Evolutionary conservation across 768 basidiomycete genomes (phyloP).

Genomic region (Tulasnella sp.): DNA sequence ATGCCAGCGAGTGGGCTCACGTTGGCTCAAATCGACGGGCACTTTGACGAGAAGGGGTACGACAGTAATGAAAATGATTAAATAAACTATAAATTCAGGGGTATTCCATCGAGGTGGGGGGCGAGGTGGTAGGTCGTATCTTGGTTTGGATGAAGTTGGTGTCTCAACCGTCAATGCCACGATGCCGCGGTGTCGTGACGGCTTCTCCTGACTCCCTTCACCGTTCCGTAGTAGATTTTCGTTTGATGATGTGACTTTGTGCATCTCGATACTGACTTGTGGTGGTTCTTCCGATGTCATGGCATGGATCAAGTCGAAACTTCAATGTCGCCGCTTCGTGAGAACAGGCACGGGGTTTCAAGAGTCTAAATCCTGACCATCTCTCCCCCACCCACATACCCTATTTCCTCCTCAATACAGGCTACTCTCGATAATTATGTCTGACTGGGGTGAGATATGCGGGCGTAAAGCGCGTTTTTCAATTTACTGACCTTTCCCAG

Average conservation of each 20-base stretch:
- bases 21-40: slow-evolving; percentile 64
- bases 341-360: neutral
- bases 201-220: slow-evolving; percentile 3
- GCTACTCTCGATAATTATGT: slow-evolving; percentile 38
- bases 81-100: slow-evolving; percentile 77
- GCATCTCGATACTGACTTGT: slow-evolving; percentile 8
- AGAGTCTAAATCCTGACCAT: slow-evolving; percentile 16
- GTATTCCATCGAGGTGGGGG: slow-evolving; percentile 69
- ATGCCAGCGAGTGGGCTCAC: slow-evolving; percentile 49
- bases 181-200: slow-evolving; percentile 15
- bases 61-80: slow-evolving; percentile 53
- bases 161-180: slow-evolving; percentile 26
- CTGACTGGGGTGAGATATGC: slow-evolving; percentile 47
- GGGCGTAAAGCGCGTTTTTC: neutral
- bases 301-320: slow-evolving; percentile 14
- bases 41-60: slow-evolving; percentile 75
- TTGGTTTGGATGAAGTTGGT: slow-evolving; percentile 23
- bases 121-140: neutral
- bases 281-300: neutral
- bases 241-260: slow-evolving; percentile 8
- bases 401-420: neutral
- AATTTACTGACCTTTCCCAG: slow-evolving; percentile 37
- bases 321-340: neutral
- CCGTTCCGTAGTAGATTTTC: neutral
- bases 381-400: neutral